These are phyloP conservation scores for Castanospermum australe DNA, from an alignment of 306 rosid genomes.

Conservation along the genomic window DNA sequence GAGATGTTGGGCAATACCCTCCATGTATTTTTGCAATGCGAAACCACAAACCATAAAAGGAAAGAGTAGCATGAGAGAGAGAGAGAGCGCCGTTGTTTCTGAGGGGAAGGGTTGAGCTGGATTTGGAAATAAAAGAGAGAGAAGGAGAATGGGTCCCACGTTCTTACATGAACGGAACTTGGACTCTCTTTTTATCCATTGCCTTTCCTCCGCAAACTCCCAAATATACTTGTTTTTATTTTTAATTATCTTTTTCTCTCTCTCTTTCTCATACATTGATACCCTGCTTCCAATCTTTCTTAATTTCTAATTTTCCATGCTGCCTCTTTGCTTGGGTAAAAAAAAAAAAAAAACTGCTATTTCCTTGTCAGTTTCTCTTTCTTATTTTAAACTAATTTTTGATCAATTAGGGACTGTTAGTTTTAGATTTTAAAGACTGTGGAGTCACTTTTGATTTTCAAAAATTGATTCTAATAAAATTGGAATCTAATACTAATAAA, in stretches of 20 bases:
- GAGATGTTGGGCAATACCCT: neutral
- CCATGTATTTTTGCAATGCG: neutral
- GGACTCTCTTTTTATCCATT: constrained; percentile 77
- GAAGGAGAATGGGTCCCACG: constrained; percentile 28
- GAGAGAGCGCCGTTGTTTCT: constrained; percentile 58
- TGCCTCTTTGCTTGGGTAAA: neutral
- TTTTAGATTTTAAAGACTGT: no score
- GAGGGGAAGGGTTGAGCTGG: neutral
- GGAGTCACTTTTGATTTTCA: no score
- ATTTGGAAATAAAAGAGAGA: constrained; percentile 16
- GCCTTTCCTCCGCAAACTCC: no score
- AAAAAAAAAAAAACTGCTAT: no score
- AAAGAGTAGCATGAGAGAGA: constrained; percentile 15
- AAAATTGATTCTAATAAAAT: no score
- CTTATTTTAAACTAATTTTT: no score
- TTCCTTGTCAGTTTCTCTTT: no score
- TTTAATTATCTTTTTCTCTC: neutral
- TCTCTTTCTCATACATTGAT: neutral
- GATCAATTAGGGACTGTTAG: no score
- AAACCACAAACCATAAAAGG: constrained; percentile 22
- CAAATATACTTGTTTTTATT: constrained; percentile 18
- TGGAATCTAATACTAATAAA: no score
- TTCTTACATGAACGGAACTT: constrained; percentile 81
- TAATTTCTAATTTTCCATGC: no score
- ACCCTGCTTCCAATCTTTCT: neutral